Base-by-base conservation (phyloP, 2,329 filamentous ascomycete genomes). In the Chaetomium strumarium region DNA sequence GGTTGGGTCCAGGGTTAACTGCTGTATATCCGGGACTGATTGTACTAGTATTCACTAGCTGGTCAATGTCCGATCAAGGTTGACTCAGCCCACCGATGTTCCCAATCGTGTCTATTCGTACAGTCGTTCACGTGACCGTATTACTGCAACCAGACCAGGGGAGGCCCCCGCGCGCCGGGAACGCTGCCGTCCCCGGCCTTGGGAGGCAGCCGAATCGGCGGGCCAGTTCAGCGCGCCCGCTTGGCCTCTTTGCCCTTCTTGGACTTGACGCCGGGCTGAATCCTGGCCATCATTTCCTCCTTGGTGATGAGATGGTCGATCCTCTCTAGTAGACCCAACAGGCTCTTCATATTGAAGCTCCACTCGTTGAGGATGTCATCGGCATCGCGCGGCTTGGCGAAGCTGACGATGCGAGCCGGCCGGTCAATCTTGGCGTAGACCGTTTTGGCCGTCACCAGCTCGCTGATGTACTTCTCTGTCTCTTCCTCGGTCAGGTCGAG, bases 271-370 rank as follows among this genome's bases (percentile, higher is more conserved):
- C 68, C 76, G 6, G 89, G 89, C 70, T 93, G 86, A 64, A 99
- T 97, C 55, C 91, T 81, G 38, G 93, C 93, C 93, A 99, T 99
- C 93, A 99, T 99, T 78, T 99, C 93, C 74, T 99, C 93, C 79
- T 97, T 97, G 51, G 95, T 99, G 66, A 99, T 99, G 64, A 99
- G 78, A 70, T 99, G 93, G 67, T 99, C 93, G 56, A 99, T 95
- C 46, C 88, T 75, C 76, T 91, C 88, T 63, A 92, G 67, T 54
- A 89, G 71, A n/a, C 85, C 86, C 53, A 92, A 71, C 63, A 92
- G 72, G 63, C 82, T 88, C 66, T 69, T 70, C 83, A 70, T 97
- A 71, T 96, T 96, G 65, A 88, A 86, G 69, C 90, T 96, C 93
- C 93, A 99, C 73, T 99, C 93, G 67, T 99, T 99, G 66, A 99